phyloP scores from a whole-genome alignment of 2,329 filamentous ascomycete species.

The Penicillium sp. region DNA sequence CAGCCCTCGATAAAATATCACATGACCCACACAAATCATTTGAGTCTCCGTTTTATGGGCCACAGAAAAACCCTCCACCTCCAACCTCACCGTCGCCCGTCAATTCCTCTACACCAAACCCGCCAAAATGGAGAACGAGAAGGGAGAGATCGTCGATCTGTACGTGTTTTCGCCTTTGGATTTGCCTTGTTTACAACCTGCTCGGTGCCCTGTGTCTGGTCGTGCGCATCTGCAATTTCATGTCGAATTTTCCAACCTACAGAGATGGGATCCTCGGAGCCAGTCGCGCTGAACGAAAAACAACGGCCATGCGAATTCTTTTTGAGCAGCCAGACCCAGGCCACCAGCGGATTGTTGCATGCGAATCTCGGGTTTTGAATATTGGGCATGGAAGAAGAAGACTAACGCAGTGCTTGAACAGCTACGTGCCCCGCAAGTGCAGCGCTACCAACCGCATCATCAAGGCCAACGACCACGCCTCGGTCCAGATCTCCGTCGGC shows the following conservation, averaged over 20 bases:
- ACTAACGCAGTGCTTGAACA: slow-evolving; percentile 40
- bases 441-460: slow-evolving; percentile 99
- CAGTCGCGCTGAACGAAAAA: not conserved
- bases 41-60: slow-evolving; percentile 31
- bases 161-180: slow-evolving; percentile 52
- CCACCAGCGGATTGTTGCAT: slow-evolving; percentile 5
- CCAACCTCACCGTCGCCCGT: slow-evolving; percentile 37
- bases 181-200: slow-evolving; percentile 15
- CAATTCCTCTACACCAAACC: slow-evolving; percentile 40
- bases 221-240: slow-evolving; percentile 12
- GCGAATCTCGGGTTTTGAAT: slow-evolving; percentile 6
- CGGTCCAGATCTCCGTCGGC: slow-evolving; percentile 92
- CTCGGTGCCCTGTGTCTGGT: slow-evolving; percentile 16
- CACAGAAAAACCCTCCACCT: slow-evolving; percentile 32
- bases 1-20: slow-evolving; percentile 41
- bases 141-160: slow-evolving; percentile 99
- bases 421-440: slow-evolving; percentile 99
- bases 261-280: slow-evolving; percentile 2
- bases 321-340: slow-evolving; percentile 9
- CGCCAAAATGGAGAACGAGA: slow-evolving; percentile 98
- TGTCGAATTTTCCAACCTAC: slow-evolving; percentile 6
- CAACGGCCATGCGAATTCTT: slow-evolving; percentile 3
- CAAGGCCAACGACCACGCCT: slow-evolving; percentile 99
- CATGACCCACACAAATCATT: slow-evolving; percentile 44
- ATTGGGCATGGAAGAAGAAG: not conserved